Base-by-base conservation (phyloP, 371 early-diverging fungal species). In the Mortierella sp. region DNA sequence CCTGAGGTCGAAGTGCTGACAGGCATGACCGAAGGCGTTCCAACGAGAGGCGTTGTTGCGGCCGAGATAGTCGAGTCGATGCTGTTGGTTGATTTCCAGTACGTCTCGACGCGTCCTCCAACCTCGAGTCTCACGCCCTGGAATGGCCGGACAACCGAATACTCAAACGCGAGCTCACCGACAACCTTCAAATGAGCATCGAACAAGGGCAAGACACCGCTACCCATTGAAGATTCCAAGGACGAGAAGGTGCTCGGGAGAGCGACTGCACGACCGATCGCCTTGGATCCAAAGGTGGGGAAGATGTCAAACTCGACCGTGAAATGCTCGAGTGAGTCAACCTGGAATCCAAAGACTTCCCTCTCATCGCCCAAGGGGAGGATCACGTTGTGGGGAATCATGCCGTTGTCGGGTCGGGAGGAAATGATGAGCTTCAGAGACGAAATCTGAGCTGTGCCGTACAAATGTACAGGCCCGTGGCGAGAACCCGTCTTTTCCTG, bases 101-200 rank as follows among this genome's bases (percentile, higher is more conserved):
- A 98, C 0, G 98, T 98, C 82, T 97, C 97, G 40, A 98, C 94
- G 37, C 94, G 92, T n/a, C 98, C 98, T 21, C 98, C 98, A 78
- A 98, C 97, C 82, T 95, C 94, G 64, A 98, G 88, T 40, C 93
- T 91, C 0, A 96, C 95, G 55, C 96, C 97, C 54, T 90, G 90
- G 88, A 98, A 98, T 2, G 99, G 98, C 72, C 92, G 92, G 46
- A 99, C 93, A 0, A 97, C 91, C 24, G 94, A 90, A 74, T 94
- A 96, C 75, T 93, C 95, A 75, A 97, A 96, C 16, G 93, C 87
- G 8, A 98, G 82, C 80, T 98, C 97, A 1, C 98, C 99, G 43
- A 99, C 95, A 0, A 97, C 94, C 75, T 94, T 92, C 43, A 98
- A 89, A 86, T 95, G 96, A 9, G 94, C 92, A 82, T 98, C 98